Evolutionary conservation across 192 early-diverging fungal genomes (phyloP).

Genomic region (Coemansia sp.): DNA sequence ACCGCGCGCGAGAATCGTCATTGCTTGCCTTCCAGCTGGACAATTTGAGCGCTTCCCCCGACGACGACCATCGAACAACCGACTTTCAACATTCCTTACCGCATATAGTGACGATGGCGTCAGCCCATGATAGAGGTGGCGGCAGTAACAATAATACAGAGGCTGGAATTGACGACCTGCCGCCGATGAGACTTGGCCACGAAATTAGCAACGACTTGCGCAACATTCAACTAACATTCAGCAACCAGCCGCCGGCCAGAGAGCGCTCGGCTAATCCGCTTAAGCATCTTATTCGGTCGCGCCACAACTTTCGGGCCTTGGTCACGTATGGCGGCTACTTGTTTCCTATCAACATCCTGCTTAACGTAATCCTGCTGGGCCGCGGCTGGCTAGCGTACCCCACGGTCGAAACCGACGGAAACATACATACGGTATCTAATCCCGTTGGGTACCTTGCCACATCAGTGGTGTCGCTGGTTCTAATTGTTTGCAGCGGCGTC

Average conservation of each 20-base stretch:
- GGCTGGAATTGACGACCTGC: constrained; percentile 32
- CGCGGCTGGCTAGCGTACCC: constrained; percentile 44
- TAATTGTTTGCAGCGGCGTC: constrained; percentile 38
- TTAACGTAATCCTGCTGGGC: constrained; percentile 46
- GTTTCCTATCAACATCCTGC: constrained; percentile 47
- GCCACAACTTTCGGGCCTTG: constrained; percentile 49
- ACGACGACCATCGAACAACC: neutral
- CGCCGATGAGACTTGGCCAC: constrained; percentile 29
- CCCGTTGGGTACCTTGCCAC: constrained; percentile 38
- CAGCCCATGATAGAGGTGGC: constrained; percentile 24
- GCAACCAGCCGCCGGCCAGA: constrained; percentile 6
- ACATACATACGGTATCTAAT: constrained; percentile 21
- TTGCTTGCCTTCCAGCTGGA: neutral
- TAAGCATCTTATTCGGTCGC: constrained; percentile 35
- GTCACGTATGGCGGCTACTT: constrained; percentile 49
- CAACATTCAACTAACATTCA: constrained; percentile 46
- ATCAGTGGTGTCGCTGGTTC: constrained; percentile 38
- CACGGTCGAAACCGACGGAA: constrained; percentile 5
- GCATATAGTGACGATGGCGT: constrained; percentile 18
- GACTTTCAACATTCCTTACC: constrained; percentile 21
- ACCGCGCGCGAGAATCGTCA: constrained; percentile 34
- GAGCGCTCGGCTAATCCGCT: constrained; percentile 20
- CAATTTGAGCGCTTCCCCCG: neutral
- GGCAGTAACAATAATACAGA: constrained; percentile 13
- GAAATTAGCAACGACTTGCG: constrained; percentile 43